phyloP scores from a whole-genome alignment of 768 basidiomycete species.

The Tylopilus vinaceipallidus region DNA sequence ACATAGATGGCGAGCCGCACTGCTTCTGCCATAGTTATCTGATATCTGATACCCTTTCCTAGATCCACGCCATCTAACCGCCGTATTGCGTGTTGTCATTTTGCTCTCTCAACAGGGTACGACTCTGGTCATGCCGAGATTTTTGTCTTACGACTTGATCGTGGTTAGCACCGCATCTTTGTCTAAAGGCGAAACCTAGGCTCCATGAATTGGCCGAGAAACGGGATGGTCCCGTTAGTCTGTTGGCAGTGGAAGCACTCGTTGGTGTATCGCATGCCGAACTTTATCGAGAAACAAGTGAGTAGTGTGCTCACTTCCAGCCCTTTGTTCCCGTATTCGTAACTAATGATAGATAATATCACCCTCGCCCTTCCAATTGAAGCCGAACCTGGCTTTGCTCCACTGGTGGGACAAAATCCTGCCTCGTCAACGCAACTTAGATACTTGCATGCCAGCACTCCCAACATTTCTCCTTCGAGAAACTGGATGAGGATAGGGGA shows the following conservation, averaged over 20 bases:
- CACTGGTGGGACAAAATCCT: background rate
- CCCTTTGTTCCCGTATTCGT: too few relatives aligned
- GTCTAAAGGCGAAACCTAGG: constrained; percentile 3
- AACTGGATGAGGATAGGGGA: constrained; percentile 16
- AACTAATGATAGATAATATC: too few relatives aligned
- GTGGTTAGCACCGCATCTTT: constrained; percentile 4
- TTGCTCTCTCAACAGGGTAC: constrained; percentile 7
- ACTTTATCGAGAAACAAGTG: constrained; percentile 11
- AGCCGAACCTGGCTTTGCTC: background rate
- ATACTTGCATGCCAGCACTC: constrained; percentile 7
- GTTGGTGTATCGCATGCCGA: constrained; percentile 13
- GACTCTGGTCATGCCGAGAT: background rate
- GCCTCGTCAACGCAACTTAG: background rate
- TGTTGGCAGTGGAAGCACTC: constrained; percentile 21
- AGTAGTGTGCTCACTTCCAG: background rate
- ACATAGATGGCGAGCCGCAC: background rate
- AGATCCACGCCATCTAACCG: constrained; percentile 13
- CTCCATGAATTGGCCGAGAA: constrained; percentile 13
- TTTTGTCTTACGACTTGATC: background rate
- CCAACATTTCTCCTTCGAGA: constrained; percentile 10
- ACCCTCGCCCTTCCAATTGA: too few relatives aligned
- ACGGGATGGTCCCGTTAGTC: constrained; percentile 11
- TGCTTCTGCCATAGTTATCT: too few relatives aligned
- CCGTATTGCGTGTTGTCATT: constrained; percentile 13
- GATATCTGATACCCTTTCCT: background rate